Percentiles rank a stretch among this genome's conserved stretches.
Evolutionary conservation across 2,329 filamentous ascomycete species (phyloP).

Genomic region (Neofusicoccum umdonicola): DNA sequence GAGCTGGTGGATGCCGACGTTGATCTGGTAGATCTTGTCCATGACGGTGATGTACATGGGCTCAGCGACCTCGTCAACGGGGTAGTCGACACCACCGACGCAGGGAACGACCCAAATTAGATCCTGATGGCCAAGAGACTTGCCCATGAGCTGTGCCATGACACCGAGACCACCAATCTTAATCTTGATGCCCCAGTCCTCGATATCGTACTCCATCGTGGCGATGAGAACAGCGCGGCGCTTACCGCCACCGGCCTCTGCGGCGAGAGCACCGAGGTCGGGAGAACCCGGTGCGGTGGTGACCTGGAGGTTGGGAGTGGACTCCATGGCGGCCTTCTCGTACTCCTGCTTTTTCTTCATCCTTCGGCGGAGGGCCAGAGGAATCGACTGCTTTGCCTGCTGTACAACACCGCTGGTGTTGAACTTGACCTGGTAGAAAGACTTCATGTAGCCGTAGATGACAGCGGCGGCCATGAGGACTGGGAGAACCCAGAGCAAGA

Average conservation of each 20-base stretch:
- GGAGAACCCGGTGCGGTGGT: not conserved
- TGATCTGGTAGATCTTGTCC: constrained; percentile 59
- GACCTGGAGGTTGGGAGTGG: constrained; percentile 12
- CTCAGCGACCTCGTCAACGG: constrained; percentile 56
- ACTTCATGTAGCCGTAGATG: constrained; percentile 58
- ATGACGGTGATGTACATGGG: constrained; percentile 63
- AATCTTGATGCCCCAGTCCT: constrained; percentile 68
- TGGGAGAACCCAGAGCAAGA: constrained; percentile 56
- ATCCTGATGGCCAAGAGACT: constrained; percentile 62
- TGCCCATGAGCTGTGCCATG: constrained; percentile 69
- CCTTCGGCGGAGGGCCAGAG: constrained; percentile 29
- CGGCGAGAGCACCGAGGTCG: not conserved
- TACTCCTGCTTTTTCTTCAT: constrained; percentile 34
- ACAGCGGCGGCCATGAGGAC: constrained; percentile 49
- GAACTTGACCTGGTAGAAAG: constrained; percentile 60
- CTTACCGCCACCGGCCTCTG: not conserved
- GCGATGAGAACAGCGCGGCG: constrained; percentile 46
- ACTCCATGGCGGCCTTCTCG: constrained; percentile 17
- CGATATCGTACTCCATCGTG: constrained; percentile 71
- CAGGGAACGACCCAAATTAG: constrained; percentile 56
- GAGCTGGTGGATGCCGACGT: constrained; percentile 62
- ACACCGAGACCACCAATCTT: constrained; percentile 70
- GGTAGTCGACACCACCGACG: constrained; percentile 63
- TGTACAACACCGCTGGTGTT: constrained; percentile 47
- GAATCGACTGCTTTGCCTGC: constrained; percentile 23